These are phyloP conservation scores for Spathaspora gorwiae DNA, from an alignment of 805 yeast genomes.

Conservation along the genomic window DNA sequence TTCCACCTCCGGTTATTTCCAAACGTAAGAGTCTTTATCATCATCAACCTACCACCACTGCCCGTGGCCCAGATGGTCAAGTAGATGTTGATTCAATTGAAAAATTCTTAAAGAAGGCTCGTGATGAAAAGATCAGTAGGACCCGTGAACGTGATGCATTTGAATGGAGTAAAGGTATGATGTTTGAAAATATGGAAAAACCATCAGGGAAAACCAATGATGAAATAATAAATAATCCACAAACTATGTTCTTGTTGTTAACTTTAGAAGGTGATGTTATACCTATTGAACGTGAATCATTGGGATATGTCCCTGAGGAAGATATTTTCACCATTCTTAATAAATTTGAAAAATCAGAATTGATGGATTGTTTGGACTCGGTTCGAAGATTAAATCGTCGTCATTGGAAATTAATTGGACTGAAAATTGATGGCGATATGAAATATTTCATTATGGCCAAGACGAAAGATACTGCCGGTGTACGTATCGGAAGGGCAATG, in stretches of 20 bases:
- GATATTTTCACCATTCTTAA: slow-evolving; percentile 40
- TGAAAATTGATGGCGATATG: slow-evolving; percentile 23
- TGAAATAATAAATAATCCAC: slow-evolving; percentile 4
- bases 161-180: slow-evolving; percentile 44
- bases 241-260: slow-evolving; percentile 24
- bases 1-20: neutral
- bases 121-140: slow-evolving; percentile 38
- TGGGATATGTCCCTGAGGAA: slow-evolving; percentile 33
- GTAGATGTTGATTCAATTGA: slow-evolving; percentile 12
- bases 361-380: slow-evolving; percentile 27
- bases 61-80: neutral
- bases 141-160: slow-evolving; percentile 48
- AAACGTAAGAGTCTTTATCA: neutral
- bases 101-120: slow-evolving; percentile 40
- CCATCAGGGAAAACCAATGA: neutral
- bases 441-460: slow-evolving; percentile 13
- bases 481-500: slow-evolving; percentile 7
- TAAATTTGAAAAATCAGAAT: slow-evolving; percentile 29
- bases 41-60: neutral
- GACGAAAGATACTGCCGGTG: neutral
- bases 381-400: slow-evolving; percentile 41
- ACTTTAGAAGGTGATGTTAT: slow-evolving; percentile 32
- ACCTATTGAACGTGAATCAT: slow-evolving; percentile 32
- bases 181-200: neutral
- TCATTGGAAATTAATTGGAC: slow-evolving; percentile 55